Base-by-base conservation (phyloP, 176 grass and related monocot species). In the Elymus sibiricus region DNA sequence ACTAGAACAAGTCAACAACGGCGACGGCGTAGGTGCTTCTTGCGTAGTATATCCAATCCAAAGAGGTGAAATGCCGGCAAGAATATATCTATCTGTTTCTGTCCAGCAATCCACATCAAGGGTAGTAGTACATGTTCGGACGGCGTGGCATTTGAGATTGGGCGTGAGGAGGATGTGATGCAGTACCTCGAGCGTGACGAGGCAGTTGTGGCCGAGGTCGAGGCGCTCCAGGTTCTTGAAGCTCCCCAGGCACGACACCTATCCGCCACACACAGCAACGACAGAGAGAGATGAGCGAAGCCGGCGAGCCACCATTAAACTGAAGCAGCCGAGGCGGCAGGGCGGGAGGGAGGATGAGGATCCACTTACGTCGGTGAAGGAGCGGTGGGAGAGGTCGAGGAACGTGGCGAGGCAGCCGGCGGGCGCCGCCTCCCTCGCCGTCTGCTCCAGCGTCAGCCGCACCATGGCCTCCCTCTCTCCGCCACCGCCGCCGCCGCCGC, bases 121-220 rank as follows among this genome's bases (percentile, higher is more conserved):
- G 6, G 4, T 1, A 14, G 12, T 5, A 46, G 43, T 15, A 47
- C 0, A 47, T 15, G 1, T 49, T 16, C 16, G 15, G 46, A 51
- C 1, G 12, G 47, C 47, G 49, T 53, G 49, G 49, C 49, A 53
- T 53, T 53, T 53, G 47, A 17, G 47, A 51, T 51, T 17, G 47
- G 0, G 47, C 47, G 15, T 16, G 46, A 1, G 46, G 40, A 1
- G 11, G 29, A 15, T 19, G 40, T 29, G 10, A 29, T 24, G 5
- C 13, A 46, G 16, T 79, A 93, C 95, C 95, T 98, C 93, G 14
- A 98, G 95, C 32, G 93, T 92, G 58, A 92, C 46, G 83, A 98
- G 93, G 79, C 95, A 98, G 78, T 98, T 98, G 88, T 76, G 87
- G 76, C 86, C 86, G 74, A 98, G 89, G 92, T 98, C 93, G 25